phyloP scores from a whole-genome alignment of 306 rosid genomes.

The Citrullus amarus region DNA sequence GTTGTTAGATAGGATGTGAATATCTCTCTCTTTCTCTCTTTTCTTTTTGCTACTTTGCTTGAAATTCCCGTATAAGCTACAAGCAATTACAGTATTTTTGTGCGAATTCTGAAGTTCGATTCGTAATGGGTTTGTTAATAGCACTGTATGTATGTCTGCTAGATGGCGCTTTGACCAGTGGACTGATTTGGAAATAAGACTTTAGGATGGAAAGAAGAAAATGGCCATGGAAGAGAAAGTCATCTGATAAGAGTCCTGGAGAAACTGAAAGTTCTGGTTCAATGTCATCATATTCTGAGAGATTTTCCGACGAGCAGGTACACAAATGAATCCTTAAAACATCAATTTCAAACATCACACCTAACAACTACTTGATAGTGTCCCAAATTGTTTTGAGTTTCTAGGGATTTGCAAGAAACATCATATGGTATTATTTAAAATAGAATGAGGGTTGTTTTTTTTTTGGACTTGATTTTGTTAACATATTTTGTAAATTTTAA shows the following conservation, averaged over 20 bases:
- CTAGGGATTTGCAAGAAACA: not conserved
- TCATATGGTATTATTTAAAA: not conserved
- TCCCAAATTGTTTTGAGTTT: not conserved
- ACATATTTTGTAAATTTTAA: not conserved
- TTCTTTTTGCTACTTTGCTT: constrained; percentile 4
- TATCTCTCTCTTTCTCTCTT: constrained; percentile 20
- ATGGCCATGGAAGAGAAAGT: constrained; percentile 78
- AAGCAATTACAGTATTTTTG: not conserved
- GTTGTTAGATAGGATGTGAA: constrained; percentile 12
- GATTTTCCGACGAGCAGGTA: constrained; percentile 15
- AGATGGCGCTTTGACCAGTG: constrained; percentile 19
- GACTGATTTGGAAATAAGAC: constrained; percentile 20
- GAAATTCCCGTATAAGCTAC: not conserved
- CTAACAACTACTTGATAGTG: not conserved
- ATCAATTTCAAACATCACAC: not conserved
- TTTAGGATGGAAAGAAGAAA: constrained; percentile 55
- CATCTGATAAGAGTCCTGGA: constrained; percentile 62
- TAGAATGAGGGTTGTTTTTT: not conserved
- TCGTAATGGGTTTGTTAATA: not conserved
- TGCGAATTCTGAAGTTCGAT: not conserved
- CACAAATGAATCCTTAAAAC: not conserved
- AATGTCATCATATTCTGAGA: constrained; percentile 63
- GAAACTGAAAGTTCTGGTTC: constrained; percentile 86
- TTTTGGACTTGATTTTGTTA: not conserved
- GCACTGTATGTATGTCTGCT: not conserved